Base-by-base conservation (phyloP, 1,284 basidiomycete genomes). In the Megacollybia platyphylla region DNA sequence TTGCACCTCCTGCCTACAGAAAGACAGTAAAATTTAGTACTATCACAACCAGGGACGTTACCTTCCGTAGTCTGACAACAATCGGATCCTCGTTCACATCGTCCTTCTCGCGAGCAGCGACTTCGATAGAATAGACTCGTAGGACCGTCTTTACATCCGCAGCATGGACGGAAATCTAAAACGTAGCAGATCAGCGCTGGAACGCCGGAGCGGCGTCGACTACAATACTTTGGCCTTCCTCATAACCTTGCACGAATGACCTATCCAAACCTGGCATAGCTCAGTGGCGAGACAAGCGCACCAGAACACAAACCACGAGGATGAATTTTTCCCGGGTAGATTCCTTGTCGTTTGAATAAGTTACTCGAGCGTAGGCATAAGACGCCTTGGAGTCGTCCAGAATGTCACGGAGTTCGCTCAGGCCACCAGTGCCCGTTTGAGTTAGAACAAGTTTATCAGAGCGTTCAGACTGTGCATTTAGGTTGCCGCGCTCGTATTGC, bases 281-380 rank as follows among this genome's bases (percentile, higher is more conserved):
- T 29, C 11, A 37, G 11, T 24, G n/a, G 36, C 42, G 42, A 40
- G 40, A 40, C 42, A 46, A 45, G 40, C 46, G 45, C 9, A 29
- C 34, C 43, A 44, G 44, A 36, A 44, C 39, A 60, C 60, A 51
- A 46, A 82, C 77, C 59, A 93, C 73, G 54, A 93, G 71, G 51
- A 88, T 75, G 64, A 93, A 93, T 68, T 92, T 93, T 68, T 91
- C 84, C 48, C 90, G 76, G 61, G 71, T 79, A 38, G 79, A 82
- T 65, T 87, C 84, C 66, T 82, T 85, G 65, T 87, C 88, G 55
- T 91, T 93, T 43, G 85, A 72, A 60, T 87, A 93, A 51, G 75
- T 71, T 49, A 94, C 75, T 52, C 87, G 81, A 39, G 67, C 84
- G 59, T 93, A 93, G 38, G 76, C 89, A 56, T 74, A 93, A 36